These are phyloP conservation scores for Monosporascus sp. DNA, from an alignment of 2,329 filamentous ascomycete species.

Conservation along the genomic window DNA sequence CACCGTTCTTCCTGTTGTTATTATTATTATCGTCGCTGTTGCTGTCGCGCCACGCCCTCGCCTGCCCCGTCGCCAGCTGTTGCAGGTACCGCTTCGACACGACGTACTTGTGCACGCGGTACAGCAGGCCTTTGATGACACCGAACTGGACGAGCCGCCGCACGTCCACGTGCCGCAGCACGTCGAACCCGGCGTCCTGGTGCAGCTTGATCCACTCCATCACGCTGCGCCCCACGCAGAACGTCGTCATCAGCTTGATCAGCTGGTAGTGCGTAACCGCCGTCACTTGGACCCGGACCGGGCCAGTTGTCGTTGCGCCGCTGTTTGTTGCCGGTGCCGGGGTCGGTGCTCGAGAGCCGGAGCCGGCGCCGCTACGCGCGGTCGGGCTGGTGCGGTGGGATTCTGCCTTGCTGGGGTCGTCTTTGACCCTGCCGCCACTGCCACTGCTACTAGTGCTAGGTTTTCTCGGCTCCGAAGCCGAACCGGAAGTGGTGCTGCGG, in stretches of 20 bases:
- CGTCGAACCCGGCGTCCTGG: slow-evolving; percentile 56
- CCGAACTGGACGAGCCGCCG: slow-evolving; percentile 92
- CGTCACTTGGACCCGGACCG: too few relatives aligned
- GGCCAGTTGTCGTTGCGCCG: slow-evolving; percentile 1
- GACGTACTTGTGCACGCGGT: slow-evolving; percentile 88
- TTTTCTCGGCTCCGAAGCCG: slow-evolving; percentile 3
- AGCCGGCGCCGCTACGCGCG: neutral
- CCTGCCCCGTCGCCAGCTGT: slow-evolving; percentile 49
- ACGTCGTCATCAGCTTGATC: slow-evolving; percentile 78
- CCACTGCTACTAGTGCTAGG: neutral
- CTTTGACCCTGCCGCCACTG: neutral
- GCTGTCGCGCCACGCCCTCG: slow-evolving; percentile 25
- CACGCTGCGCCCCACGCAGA: slow-evolving; percentile 77
- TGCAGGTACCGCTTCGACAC: slow-evolving; percentile 61
- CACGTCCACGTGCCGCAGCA: slow-evolving; percentile 75
- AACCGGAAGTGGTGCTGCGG: too few relatives aligned
- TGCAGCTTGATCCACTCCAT: slow-evolving; percentile 82
- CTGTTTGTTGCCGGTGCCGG: neutral
- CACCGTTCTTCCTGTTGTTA: slow-evolving; percentile 8
- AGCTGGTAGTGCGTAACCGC: slow-evolving; percentile 56
- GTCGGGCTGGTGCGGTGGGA: neutral
- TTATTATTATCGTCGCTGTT: slow-evolving; percentile 21
- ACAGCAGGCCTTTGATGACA: slow-evolving; percentile 89
- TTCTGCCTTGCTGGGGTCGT: neutral
- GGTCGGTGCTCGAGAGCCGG: neutral